Base-by-base conservation (phyloP, 1,139 yeast species). In the Candida sanyaensis region DNA sequence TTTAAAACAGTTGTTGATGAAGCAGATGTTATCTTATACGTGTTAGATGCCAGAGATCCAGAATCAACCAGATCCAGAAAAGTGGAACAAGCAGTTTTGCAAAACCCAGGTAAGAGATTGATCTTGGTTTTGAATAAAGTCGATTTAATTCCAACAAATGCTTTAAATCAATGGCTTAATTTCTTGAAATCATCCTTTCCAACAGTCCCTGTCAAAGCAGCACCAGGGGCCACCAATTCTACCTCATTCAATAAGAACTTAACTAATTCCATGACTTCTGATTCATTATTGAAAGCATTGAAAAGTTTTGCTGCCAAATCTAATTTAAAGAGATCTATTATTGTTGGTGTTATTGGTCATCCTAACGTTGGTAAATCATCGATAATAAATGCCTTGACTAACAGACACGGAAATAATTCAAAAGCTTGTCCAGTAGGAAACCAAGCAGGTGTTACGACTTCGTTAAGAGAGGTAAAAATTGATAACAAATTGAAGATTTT, bases 1-100 rank as follows among this genome's bases (percentile, higher is more conserved):
- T 86, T 87, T 73, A 86, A 85, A 63, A 71, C 84, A 5, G 91
- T 85, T 37, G 92, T 92, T 42, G 97, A 90, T 50, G 85, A 91
- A 28, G 77, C 97, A 1, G 98, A 92, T 68, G 97, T 93, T 49
- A 77, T 93, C 28, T 75, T 93, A 48, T 93, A 95, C 60, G 97
- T 93, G 23, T 75, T 93, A 62, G 99, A 93, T 70, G 97, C 99
- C 3, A 84, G 99, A 68, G 97, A 93, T 68, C 99, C 99, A 45
- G 97, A 89, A 66, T 84, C 92, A 31, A 93, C 99, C 5, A 82
- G 99, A 64, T 91, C 97, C 10, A 83, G 84, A 64, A 89, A 83
- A 63, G 95, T 93, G 36, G 99, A 93, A 73, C 87, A 89, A 63
- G 89, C 96, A 1, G 92, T 93, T 36, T 72, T 92, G 53, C 87